These are phyloP conservation scores for Phytophthora pini DNA, from an alignment of 352 stramenopile species.

Conservation along the genomic window DNA sequence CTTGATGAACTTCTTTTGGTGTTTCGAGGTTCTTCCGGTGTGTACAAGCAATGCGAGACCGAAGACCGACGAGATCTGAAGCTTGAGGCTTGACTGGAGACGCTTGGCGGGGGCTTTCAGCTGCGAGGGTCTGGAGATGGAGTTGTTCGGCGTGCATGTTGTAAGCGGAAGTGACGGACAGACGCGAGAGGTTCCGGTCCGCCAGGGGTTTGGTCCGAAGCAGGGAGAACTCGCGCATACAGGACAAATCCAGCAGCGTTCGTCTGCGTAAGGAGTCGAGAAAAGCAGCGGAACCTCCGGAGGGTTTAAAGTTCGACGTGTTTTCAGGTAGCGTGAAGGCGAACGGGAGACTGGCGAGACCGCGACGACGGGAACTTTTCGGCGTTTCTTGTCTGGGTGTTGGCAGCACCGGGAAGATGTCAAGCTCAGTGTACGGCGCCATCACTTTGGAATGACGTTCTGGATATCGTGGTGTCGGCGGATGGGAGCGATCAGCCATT, in stretches of 20 bases:
- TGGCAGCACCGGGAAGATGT: slow-evolving; percentile 26
- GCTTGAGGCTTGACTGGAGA: slow-evolving; percentile 20
- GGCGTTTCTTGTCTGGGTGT: not conserved
- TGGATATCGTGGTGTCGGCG: not conserved
- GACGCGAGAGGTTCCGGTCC: slow-evolving; percentile 48
- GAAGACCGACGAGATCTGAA: slow-evolving; percentile 7
- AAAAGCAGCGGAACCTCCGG: slow-evolving; percentile 24
- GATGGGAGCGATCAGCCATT: slow-evolving; percentile 17
- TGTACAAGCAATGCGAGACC: slow-evolving; percentile 10
- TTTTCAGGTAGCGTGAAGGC: slow-evolving; percentile 24
- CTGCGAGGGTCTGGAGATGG: slow-evolving; percentile 41
- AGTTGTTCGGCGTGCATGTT: slow-evolving; percentile 53
- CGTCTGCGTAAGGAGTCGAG: slow-evolving; percentile 43
- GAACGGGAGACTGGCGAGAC: slow-evolving; percentile 31
- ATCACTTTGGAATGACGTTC: slow-evolving; percentile 2
- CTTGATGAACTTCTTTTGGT: not conserved
- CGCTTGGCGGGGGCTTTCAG: slow-evolving; percentile 1
- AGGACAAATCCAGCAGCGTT: slow-evolving; percentile 57
- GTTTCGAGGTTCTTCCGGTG: slow-evolving; percentile 19
- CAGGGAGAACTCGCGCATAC: slow-evolving; percentile 63
- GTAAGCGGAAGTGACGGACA: slow-evolving; percentile 53
- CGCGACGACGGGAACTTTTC: slow-evolving; percentile 14
- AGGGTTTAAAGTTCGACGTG: not conserved
- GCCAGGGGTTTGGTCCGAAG: slow-evolving; percentile 38
- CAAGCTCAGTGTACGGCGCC: slow-evolving; percentile 27